Evolutionary conservation across 225 moss, liverwort and hornwort species (phyloP).

Genomic region (Pseudisothecium myosuroides): DNA sequence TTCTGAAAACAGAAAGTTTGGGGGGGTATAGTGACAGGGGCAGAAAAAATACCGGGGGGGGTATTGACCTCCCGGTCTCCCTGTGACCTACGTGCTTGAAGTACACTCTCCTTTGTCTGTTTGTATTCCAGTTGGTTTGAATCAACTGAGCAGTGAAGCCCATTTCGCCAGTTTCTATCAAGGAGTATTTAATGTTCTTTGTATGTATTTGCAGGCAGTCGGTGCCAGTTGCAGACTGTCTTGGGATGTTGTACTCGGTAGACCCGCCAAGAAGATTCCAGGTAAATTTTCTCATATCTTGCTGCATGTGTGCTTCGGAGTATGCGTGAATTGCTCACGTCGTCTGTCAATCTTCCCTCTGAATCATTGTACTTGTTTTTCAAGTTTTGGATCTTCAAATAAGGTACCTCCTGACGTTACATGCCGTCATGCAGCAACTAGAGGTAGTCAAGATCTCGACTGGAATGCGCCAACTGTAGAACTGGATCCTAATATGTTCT

Average conservation of each 20-base stretch:
- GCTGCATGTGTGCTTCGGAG: background rate
- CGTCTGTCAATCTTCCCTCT: background rate
- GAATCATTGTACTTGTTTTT: background rate
- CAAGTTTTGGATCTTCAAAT: background rate
- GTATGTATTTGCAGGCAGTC: background rate
- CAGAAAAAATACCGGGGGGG: no score
- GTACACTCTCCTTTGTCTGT: background rate
- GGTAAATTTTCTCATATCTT: slow-evolving; percentile 2
- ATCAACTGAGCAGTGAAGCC: background rate
- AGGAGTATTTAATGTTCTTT: background rate
- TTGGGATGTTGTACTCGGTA: slow-evolving; percentile 50
- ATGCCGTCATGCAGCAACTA: slow-evolving; percentile 26
- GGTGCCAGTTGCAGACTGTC: slow-evolving; percentile 23
- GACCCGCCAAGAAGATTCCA: slow-evolving; percentile 37
- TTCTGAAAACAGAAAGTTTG: no score
- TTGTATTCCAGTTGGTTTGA: background rate
- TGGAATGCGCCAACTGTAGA: slow-evolving; percentile 24
- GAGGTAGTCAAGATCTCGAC: slow-evolving; percentile 46
- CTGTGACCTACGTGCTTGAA: background rate
- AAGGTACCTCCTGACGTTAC: background rate
- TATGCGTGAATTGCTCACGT: background rate
- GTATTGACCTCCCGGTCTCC: no score
- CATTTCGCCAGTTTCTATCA: background rate
- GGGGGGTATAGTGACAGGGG: no score
- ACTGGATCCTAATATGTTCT: slow-evolving; percentile 38